A percentile compares a stretch with the other conserved stretches of the same genome.
phyloP scores from a whole-genome alignment of 306 rosid species.

The Arachis stenosperma region DNA sequence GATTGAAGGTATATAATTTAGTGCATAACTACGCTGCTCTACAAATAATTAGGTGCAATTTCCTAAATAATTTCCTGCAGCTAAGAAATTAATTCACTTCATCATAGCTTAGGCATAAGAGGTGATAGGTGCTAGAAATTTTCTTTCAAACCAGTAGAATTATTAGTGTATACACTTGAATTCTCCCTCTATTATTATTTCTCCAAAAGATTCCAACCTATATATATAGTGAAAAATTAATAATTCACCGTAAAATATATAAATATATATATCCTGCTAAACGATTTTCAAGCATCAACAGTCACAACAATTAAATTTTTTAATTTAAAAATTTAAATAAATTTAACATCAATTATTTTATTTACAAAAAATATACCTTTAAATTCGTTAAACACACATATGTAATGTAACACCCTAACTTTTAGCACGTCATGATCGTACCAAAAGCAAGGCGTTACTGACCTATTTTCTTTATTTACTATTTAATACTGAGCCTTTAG shows the following conservation, averaged over 20 bases:
- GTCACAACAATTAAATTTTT: no score
- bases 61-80: neutral
- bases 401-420: no score
- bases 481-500: no score
- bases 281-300: neutral
- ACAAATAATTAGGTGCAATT: neutral
- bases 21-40: neutral
- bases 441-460: no score
- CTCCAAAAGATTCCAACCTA: neutral
- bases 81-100: neutral
- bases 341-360: no score
- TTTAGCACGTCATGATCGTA: no score
- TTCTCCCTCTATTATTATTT: slow-evolving; percentile 6
- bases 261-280: neutral
- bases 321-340: no score
- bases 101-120: neutral
- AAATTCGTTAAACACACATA: no score
- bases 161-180: neutral
- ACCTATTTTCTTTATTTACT: no score
- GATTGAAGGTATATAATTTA: neutral
- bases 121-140: neutral
- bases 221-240: neutral
- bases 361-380: no score
- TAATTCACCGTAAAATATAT: slow-evolving; percentile 25
- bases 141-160: neutral